Evolutionary conservation across 768 basidiomycete species (phyloP).

Genomic region (Lactifluus rugatus): DNA sequence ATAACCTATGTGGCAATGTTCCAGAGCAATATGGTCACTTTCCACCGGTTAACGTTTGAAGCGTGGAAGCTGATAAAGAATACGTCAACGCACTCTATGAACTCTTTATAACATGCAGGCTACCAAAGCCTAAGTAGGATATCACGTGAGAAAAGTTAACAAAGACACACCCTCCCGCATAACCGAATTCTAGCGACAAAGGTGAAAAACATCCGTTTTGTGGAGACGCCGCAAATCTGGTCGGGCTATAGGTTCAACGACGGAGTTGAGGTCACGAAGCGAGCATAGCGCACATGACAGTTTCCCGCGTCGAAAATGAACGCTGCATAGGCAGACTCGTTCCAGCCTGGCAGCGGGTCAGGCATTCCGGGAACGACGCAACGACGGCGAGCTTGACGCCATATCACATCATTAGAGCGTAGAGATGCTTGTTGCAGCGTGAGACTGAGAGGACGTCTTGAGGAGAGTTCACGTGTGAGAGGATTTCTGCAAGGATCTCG

Average conservation of each 20-base stretch:
- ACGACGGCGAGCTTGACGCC: conserved; percentile 41
- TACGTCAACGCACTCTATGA: background rate
- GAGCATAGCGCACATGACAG: conserved; percentile 39
- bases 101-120: conserved; percentile 1
- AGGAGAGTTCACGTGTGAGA: conserved; percentile 42
- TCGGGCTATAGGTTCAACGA: background rate
- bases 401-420: conserved; percentile 43
- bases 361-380: conserved; percentile 32
- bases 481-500: conserved; percentile 56
- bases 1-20: background rate
- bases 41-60: background rate
- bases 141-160: background rate
- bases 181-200: conserved; percentile 10
- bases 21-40: background rate
- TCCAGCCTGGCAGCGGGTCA: conserved; percentile 34
- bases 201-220: conserved; percentile 19
- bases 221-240: conserved; percentile 30
- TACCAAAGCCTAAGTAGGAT: background rate
- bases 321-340: conserved; percentile 53
- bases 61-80: background rate
- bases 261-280: background rate
- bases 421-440: conserved; percentile 46
- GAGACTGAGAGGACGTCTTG: conserved; percentile 50
- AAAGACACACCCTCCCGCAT: conserved; percentile 6
- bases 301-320: conserved; percentile 49